Percentiles rank a stretch among this genome's conserved stretches.
Evolutionary conservation across 352 stramenopile genomes (phyloP).

Genomic region (Phytophthora rubi): DNA sequence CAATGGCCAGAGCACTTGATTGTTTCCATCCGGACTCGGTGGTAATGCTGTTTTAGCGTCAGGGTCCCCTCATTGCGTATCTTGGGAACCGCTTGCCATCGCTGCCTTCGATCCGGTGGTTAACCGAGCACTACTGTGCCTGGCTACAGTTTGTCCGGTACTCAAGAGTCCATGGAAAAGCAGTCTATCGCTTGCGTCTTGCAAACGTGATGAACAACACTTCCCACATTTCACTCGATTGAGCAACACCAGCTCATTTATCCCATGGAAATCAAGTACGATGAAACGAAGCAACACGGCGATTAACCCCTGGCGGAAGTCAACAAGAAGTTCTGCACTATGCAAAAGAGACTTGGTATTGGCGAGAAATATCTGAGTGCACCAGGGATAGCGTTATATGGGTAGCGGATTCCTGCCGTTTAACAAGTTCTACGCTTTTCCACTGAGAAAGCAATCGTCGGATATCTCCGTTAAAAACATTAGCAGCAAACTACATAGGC

Average conservation of each 20-base stretch:
- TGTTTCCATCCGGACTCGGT: not conserved
- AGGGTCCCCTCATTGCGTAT: not conserved
- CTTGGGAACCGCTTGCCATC: not conserved
- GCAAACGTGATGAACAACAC: not conserved
- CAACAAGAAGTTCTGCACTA: not conserved
- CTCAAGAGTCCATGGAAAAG: not conserved
- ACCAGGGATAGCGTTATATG: too few species aligned
- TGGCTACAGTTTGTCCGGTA: not conserved
- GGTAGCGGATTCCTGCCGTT: not conserved
- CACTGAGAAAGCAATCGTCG: not conserved
- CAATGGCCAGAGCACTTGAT: constrained; percentile 6
- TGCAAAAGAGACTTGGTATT: not conserved
- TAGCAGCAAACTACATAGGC: not conserved
- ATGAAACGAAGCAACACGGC: constrained; percentile 4
- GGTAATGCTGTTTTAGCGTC: not conserved
- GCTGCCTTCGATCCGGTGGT: not conserved
- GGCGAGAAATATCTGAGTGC: too few species aligned
- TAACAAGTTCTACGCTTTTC: not conserved
- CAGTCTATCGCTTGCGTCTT: not conserved
- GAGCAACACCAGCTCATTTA: constrained; percentile 4
- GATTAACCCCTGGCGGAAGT: not conserved
- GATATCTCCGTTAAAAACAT: not conserved
- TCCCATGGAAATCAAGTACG: constrained; percentile 2
- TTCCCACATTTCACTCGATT: not conserved
- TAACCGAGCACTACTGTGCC: not conserved